These are phyloP conservation scores for Byssothecium circinans DNA, from an alignment of 2,329 filamentous ascomycete species.

Conservation along the genomic window DNA sequence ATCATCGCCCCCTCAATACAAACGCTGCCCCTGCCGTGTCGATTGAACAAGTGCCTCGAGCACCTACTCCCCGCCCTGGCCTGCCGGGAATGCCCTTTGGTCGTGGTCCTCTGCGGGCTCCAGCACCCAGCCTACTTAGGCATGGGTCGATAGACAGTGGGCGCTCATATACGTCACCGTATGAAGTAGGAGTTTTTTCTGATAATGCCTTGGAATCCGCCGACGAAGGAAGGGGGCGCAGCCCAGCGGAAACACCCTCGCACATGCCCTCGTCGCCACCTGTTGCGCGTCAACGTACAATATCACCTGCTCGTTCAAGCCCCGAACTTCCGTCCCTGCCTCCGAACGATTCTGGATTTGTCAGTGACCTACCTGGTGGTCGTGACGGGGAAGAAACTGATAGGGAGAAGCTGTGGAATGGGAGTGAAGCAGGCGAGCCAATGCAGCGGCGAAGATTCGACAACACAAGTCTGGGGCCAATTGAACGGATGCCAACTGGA, in stretches of 20 bases:
- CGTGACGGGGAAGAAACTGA: slow-evolving; percentile 64
- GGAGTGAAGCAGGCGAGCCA: slow-evolving; percentile 14
- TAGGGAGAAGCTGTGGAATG: slow-evolving; percentile 22
- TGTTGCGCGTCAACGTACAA: slow-evolving; percentile 61
- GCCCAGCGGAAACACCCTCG: slow-evolving; percentile 64
- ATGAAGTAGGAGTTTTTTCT: slow-evolving; percentile 39
- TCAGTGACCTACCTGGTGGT: slow-evolving; percentile 75
- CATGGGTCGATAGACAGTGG: slow-evolving; percentile 60
- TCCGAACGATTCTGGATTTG: slow-evolving; percentile 74
- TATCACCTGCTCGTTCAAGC: slow-evolving; percentile 72
- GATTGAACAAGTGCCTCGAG: slow-evolving; percentile 72
- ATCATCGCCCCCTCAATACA: slow-evolving; percentile 71
- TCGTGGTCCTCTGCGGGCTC: slow-evolving; percentile 35
- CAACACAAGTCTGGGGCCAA: not conserved
- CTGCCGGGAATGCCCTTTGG: slow-evolving; percentile 39
- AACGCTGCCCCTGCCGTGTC: slow-evolving; percentile 56
- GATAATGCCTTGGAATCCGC: slow-evolving; percentile 49
- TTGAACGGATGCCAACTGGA: not conserved
- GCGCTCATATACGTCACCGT: slow-evolving; percentile 37
- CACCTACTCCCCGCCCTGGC: slow-evolving; percentile 72
- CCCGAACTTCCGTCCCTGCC: slow-evolving; percentile 66
- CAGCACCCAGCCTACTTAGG: slow-evolving; percentile 55
- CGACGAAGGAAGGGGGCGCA: slow-evolving; percentile 52
- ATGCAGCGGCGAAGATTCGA: not conserved
- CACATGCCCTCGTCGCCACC: slow-evolving; percentile 92